Conservation (phyloP, 345 rosid genomes). For the Syzygium aqueum region DNA sequence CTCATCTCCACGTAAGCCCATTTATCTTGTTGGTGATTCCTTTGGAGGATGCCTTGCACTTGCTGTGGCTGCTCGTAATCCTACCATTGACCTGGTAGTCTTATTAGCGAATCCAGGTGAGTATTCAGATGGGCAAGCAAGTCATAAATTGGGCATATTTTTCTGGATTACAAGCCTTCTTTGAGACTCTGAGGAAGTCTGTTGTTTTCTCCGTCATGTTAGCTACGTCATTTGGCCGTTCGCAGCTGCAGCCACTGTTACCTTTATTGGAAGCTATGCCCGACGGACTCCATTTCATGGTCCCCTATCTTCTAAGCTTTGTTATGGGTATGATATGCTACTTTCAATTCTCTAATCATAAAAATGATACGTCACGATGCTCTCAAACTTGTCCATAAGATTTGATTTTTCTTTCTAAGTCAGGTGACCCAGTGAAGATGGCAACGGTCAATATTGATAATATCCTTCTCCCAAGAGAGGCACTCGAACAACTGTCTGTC, state of each 20-base stretch:
- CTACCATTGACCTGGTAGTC: constrained; percentile 50
- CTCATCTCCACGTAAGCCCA: constrained; percentile 49
- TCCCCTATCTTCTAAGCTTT: constrained; percentile 26
- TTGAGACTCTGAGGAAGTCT: background rate
- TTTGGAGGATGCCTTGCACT: constrained; percentile 85
- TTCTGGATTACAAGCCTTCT: background rate
- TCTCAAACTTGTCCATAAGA: background rate
- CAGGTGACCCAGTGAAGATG: constrained; percentile 79
- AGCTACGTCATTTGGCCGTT: constrained; percentile 37
- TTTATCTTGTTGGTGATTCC: constrained; percentile 78
- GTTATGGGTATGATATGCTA: constrained; percentile 17
- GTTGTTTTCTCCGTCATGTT: background rate
- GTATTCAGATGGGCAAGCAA: background rate
- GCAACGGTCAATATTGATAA: constrained; percentile 40
- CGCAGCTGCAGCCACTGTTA: constrained; percentile 24
- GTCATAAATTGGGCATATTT: background rate
- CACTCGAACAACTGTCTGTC: constrained; percentile 29
- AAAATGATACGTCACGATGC: background rate
- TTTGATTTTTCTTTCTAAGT: background rate
- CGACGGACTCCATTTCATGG: constrained; percentile 17
- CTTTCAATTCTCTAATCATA: background rate
- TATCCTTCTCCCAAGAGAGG: constrained; percentile 38
- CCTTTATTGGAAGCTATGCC: constrained; percentile 33
- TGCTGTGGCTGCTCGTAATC: constrained; percentile 72
- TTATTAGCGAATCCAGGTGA: constrained; percentile 70